Conservation (phyloP, 2,329 filamentous ascomycete genomes). For the Fusarium anguioides region DNA sequence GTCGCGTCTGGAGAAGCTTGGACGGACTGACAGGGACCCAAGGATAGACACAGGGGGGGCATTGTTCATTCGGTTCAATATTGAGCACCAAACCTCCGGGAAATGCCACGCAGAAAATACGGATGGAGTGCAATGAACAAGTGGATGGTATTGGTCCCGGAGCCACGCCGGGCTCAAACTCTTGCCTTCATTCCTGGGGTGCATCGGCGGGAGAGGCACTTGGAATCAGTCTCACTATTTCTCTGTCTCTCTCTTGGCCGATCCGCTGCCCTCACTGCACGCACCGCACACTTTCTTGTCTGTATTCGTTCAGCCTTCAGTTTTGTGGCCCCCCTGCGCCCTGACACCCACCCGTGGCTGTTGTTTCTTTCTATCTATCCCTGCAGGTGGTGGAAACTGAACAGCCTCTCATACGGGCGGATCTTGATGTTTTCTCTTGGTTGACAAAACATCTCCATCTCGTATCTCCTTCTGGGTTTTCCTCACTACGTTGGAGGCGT, state of each 20-base stretch:
- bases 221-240: slow-evolving; percentile 5
- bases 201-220: slow-evolving; percentile 28
- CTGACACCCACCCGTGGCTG: slow-evolving; percentile 22
- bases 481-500: slow-evolving; percentile 1
- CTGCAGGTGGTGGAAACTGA: slow-evolving; percentile 30
- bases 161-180: slow-evolving; percentile 28
- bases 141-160: slow-evolving; percentile 11
- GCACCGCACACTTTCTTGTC: slow-evolving; percentile 13
- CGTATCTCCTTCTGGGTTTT: slow-evolving; percentile 8
- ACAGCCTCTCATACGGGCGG: slow-evolving; percentile 10
- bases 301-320: slow-evolving; percentile 5
- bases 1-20: slow-evolving; percentile 36
- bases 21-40: slow-evolving; percentile 18
- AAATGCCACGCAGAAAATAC: slow-evolving; percentile 29
- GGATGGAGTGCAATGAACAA: background rate
- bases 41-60: slow-evolving; percentile 31
- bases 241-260: background rate
- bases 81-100: slow-evolving; percentile 23
- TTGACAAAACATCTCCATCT: slow-evolving; percentile 16
- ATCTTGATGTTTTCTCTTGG: background rate
- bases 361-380: slow-evolving; percentile 24
- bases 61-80: background rate
- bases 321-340: slow-evolving; percentile 10
- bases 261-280: too few relatives aligned
- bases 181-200: slow-evolving; percentile 30